Evolutionary conservation across 2,329 filamentous ascomycete genomes (phyloP).

Genomic region (Geosmithia flava): DNA sequence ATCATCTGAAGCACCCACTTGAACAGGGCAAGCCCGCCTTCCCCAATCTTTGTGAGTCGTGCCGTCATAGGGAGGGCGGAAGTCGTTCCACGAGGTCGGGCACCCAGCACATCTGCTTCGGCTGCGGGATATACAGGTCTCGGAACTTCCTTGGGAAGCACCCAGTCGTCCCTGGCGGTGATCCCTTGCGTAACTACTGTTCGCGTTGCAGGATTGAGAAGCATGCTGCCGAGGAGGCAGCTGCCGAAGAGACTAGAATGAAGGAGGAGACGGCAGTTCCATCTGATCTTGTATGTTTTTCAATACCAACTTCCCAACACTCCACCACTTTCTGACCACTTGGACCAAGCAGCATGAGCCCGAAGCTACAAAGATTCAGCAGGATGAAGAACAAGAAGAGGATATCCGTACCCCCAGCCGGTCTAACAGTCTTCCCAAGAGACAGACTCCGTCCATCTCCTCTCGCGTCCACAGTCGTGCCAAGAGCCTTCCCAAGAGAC

Average conservation of each 20-base stretch:
- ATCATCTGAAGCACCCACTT: slow-evolving; percentile 20
- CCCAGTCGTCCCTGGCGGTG: slow-evolving; percentile 9
- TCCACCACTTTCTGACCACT: not conserved
- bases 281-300: not conserved
- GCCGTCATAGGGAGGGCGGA: slow-evolving; percentile 13
- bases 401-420: not conserved
- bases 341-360: not conserved
- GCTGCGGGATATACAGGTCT: slow-evolving; percentile 13
- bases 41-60: slow-evolving; percentile 21
- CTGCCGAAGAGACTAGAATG: not conserved
- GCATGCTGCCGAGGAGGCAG: slow-evolving; percentile 9
- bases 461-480: not conserved
- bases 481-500: not conserved
- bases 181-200: slow-evolving; percentile 20
- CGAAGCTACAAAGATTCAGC: not conserved
- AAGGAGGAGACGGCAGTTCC: too few species aligned
- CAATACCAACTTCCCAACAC: not conserved
- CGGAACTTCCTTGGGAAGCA: slow-evolving; percentile 10
- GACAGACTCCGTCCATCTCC: not conserved
- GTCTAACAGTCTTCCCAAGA: not conserved
- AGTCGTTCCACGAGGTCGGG: slow-evolving; percentile 8
- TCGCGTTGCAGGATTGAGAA: slow-evolving; percentile 12
- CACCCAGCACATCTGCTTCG: slow-evolving; percentile 26
- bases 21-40: slow-evolving; percentile 8
- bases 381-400: not conserved